Percentiles rank a stretch among this genome's conserved stretches.
Evolutionary conservation across 768 basidiomycete genomes (phyloP).

Genomic region (Mycena latifolia): DNA sequence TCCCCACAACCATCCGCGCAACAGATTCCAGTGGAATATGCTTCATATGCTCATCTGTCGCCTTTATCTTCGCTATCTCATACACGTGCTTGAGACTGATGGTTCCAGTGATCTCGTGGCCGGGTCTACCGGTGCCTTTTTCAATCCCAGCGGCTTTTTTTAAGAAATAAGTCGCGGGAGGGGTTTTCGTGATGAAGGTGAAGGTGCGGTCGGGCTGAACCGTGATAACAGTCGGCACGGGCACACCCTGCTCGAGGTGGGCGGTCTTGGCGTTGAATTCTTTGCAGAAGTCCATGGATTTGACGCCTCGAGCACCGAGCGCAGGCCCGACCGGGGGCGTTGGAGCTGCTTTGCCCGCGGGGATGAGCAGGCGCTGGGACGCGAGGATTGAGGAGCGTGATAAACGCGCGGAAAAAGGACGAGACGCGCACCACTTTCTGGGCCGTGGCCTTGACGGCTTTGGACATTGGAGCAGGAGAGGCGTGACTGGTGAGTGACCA

Average conservation of each 20-base stretch:
- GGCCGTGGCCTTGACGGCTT: conserved; percentile 69
- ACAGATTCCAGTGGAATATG: conserved; percentile 90
- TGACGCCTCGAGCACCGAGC: conserved; percentile 97
- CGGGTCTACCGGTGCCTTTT: conserved; percentile 88
- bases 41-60: conserved; percentile 89
- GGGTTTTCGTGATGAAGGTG: conserved; percentile 92
- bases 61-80: conserved; percentile 98
- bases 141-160: conserved; percentile 92
- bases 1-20: conserved; percentile 89
- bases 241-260: conserved; percentile 85
- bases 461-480: conserved; percentile 67
- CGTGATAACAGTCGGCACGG: conserved; percentile 92
- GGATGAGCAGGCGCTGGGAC: conserved; percentile 82
- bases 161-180: conserved; percentile 90
- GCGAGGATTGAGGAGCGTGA: conserved; percentile 28
- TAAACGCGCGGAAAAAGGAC: conserved; percentile 16
- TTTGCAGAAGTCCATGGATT: conserved; percentile 99
- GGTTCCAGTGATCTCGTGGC: conserved; percentile 82
- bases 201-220: conserved; percentile 97
- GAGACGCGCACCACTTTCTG: conserved; percentile 77
- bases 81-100: conserved; percentile 97
- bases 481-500: conserved; percentile 11
- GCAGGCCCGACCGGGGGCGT: conserved; percentile 98
- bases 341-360: conserved; percentile 95
- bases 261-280: conserved; percentile 99